A percentile compares a stretch with the other conserved stretches of the same genome.
Conservation (phyloP, 768 basidiomycete genomes). For the Amanita molliuscula region DNA sequence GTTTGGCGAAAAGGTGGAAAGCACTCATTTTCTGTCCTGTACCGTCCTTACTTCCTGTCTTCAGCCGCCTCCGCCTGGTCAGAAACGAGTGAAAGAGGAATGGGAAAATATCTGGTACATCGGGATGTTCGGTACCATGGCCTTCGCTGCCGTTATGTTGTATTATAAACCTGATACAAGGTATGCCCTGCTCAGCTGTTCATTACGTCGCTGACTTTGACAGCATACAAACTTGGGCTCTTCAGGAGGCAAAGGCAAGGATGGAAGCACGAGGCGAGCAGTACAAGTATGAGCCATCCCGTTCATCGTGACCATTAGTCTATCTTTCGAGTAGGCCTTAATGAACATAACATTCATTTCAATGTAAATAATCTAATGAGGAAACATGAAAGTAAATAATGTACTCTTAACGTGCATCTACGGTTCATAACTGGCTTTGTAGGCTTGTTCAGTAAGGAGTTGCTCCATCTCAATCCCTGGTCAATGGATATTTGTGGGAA, state of each 20-base stretch:
- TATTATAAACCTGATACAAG: slow-evolving; percentile 94
- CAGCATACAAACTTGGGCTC: slow-evolving; percentile 89
- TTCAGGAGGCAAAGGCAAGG: slow-evolving; percentile 78
- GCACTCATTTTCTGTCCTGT: neutral
- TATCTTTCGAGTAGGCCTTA: slow-evolving; percentile 12
- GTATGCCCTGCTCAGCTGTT: slow-evolving; percentile 31
- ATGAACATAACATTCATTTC: neutral
- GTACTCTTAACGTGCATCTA: neutral
- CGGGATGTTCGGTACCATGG: slow-evolving; percentile 88
- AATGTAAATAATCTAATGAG: neutral
- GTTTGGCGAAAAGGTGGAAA: slow-evolving; percentile 78
- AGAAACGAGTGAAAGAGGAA: slow-evolving; percentile 79
- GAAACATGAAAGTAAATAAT: neutral
- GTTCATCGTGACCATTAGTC: slow-evolving; percentile 21
- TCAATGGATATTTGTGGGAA: neutral
- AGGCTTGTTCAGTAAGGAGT: slow-evolving; percentile 69
- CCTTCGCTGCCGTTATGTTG: slow-evolving; percentile 59
- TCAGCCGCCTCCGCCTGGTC: slow-evolving; percentile 68
- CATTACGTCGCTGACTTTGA: neutral
- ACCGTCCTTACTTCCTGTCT: slow-evolving; percentile 1
- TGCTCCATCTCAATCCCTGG: slow-evolving; percentile 41
- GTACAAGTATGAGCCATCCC: slow-evolving; percentile 61
- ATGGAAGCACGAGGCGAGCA: slow-evolving; percentile 93
- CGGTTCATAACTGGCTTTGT: slow-evolving; percentile 35
- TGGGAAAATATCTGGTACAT: slow-evolving; percentile 90